These are phyloP conservation scores for Veloboletus limbatus DNA, from an alignment of 1,284 basidiomycete genomes.

Conservation along the genomic window DNA sequence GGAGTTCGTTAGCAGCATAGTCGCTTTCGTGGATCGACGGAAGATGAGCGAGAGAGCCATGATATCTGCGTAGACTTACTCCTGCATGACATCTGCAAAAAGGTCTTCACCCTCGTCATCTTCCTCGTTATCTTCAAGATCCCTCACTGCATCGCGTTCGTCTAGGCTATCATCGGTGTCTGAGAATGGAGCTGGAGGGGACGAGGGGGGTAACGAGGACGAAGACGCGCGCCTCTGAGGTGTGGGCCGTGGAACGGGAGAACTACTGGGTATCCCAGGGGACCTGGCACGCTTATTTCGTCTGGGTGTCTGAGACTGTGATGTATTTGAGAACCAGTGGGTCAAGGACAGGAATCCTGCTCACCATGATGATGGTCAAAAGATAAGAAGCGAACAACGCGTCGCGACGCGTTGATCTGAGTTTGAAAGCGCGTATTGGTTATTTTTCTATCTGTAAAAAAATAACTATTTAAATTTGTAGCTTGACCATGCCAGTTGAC, in stretches of 20 bases:
- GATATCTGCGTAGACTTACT: conserved; percentile 48
- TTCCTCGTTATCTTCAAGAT: conserved; percentile 67
- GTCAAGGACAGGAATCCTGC: conserved; percentile 4
- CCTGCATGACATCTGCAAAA: conserved; percentile 77
- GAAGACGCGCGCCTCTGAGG: conserved; percentile 54
- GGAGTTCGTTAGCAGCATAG: conserved; percentile 77
- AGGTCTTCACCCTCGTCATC: conserved; percentile 92
- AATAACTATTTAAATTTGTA: not conserved
- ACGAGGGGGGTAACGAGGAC: conserved; percentile 78
- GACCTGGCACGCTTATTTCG: conserved; percentile 65
- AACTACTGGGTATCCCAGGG: conserved; percentile 48
- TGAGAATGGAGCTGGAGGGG: conserved; percentile 79
- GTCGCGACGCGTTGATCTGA: conserved; percentile 37
- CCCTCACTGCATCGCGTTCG: conserved; percentile 71
- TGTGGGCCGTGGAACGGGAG: conserved; percentile 48
- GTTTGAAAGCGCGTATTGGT: conserved; percentile 33
- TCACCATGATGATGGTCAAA: conserved; percentile 29
- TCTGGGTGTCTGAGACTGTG: conserved; percentile 40
- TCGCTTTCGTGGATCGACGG: conserved; percentile 54
- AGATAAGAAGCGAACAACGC: conserved; percentile 25
- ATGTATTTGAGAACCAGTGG: not conserved
- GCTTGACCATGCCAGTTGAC: conserved; percentile 42
- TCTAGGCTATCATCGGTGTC: conserved; percentile 83
- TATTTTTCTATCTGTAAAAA: conserved; percentile 1
- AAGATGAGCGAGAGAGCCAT: conserved; percentile 1